Evolutionary conservation across 1,139 yeast species (phyloP).

Genomic region (Hyphopichia burtonii): DNA sequence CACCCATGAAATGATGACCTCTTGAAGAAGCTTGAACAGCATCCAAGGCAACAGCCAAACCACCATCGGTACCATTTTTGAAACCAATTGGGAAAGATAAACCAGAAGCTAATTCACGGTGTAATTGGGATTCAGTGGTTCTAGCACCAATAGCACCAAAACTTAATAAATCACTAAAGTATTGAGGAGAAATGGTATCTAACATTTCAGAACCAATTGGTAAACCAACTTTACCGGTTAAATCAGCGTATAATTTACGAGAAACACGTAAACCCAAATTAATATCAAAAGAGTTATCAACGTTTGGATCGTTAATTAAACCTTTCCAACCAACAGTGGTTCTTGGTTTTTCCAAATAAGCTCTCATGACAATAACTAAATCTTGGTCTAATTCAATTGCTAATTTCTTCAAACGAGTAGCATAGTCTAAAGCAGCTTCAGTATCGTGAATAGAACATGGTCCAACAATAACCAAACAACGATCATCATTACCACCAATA

Average conservation of each 20-base stretch:
- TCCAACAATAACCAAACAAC: constrained; percentile 81
- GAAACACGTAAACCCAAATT: constrained; percentile 91
- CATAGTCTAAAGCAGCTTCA: constrained; percentile 86
- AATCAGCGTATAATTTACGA: constrained; percentile 78
- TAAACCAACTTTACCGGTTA: constrained; percentile 61
- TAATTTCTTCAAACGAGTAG: constrained; percentile 58
- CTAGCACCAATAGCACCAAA: constrained; percentile 98
- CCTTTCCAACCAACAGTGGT: constrained; percentile 99
- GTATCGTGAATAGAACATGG: constrained; percentile 98
- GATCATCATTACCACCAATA: constrained; percentile 74
- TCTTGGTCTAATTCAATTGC: constrained; percentile 69
- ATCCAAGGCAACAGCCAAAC: constrained; percentile 87
- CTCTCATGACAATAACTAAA: constrained; percentile 89
- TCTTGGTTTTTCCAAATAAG: constrained; percentile 96
- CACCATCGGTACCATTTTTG: constrained; percentile 96
- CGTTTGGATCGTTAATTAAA: constrained; percentile 93
- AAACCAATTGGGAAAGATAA: constrained; percentile 95
- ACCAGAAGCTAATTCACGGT: constrained; percentile 94
- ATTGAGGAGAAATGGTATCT: constrained; percentile 95
- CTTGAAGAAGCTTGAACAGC: constrained; percentile 91
- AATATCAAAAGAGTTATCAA: constrained; percentile 90
- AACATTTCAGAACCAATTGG: constrained; percentile 98
- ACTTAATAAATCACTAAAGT: constrained; percentile 82
- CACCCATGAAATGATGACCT: constrained; percentile 92
- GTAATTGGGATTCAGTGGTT: constrained; percentile 95